Evolutionary conservation across 2,329 filamentous ascomycete genomes (phyloP), one percentile per base, ranked within the genome.

Genomic region (Diplodia seriata): DNA sequence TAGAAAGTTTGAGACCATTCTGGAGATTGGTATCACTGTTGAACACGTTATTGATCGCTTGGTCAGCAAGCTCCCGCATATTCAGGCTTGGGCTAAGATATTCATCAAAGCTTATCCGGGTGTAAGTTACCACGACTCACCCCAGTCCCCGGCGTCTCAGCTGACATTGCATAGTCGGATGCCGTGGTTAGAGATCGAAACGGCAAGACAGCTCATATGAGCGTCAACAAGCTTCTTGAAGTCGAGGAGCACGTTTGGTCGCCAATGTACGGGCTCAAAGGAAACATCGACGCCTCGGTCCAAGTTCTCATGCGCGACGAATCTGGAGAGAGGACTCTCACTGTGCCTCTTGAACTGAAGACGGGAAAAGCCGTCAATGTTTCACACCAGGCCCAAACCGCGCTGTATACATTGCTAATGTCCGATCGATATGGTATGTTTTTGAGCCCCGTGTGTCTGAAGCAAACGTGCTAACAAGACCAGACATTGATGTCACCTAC

Each of bases 201-300:
- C 74, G 91, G 90, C 50, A 87, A 90, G 65, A 90, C 89, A 71
- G 87, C 90, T 12, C 90, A 86, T 68, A 90, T 98, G 86, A 93
- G 91, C 72, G 89, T 99, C 72, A 96, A 90, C 74, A 99, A 98
- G 76, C 84, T 99, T 33, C 89, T 99, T 15, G 95, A 98, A 76
- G 92, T 99, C 11, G 95, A 99, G 77, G 95, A 99, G 78, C 95
- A 98, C 76, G 89, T 99, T 33, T 99, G 95, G 95, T 98, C 94
- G 7, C 95, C 95, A 0, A 94, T 93, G 88, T 99, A 97, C 76
- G 95, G 95, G 0, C 84, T 99, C 18, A 99, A 99, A 78, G 95
- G 95, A 36, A 99, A 98, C 73, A 95, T 99, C 69, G 95, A 99
- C 80, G 95, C 95, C 33, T 98, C 95, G 0, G 91, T 99, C 0